phyloP scores from a whole-genome alignment of 108 stramenopile species.

The Cyclotella kingstonii region DNA sequence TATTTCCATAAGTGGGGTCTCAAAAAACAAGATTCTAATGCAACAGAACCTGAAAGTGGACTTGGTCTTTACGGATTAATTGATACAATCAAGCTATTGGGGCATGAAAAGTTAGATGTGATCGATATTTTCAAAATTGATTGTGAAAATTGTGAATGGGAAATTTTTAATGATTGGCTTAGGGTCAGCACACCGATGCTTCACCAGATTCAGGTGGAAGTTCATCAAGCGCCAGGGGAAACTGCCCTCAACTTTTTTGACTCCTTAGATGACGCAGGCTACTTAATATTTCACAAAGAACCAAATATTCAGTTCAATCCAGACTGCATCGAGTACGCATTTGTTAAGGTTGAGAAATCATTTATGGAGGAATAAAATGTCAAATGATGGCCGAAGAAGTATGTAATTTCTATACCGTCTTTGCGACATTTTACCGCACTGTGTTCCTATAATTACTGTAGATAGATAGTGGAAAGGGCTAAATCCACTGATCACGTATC shows the following conservation, averaged over 20 bases:
- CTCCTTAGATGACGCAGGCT: constrained; percentile 39
- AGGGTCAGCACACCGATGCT: constrained; percentile 24
- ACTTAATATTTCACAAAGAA: constrained; percentile 63
- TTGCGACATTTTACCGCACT: too few species aligned
- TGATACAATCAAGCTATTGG: constrained; percentile 49
- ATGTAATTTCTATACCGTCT: too few species aligned
- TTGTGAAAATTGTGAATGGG: constrained; percentile 70
- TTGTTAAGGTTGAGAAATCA: constrained; percentile 28
- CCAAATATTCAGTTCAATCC: constrained; percentile 33
- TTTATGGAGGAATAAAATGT: constrained; percentile 32
- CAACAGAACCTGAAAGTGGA: not conserved
- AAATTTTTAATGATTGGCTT: constrained; percentile 40
- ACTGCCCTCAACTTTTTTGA: constrained; percentile 47
- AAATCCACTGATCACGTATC: too few species aligned
- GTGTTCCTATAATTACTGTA: too few species aligned
- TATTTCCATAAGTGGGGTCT: constrained; percentile 66
- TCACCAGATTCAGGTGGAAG: constrained; percentile 45
- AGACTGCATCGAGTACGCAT: constrained; percentile 35
- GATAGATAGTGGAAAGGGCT: too few species aligned
- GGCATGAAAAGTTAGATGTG: constrained; percentile 45
- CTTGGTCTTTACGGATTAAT: constrained; percentile 10
- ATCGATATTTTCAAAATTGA: constrained; percentile 75
- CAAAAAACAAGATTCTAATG: constrained; percentile 21
- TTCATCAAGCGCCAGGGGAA: constrained; percentile 24
- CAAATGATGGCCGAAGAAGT: too few species aligned